Evolutionary conservation across 2,329 filamentous ascomycete species (phyloP).

Genomic region (Pseudogymnoascus sp.): DNA sequence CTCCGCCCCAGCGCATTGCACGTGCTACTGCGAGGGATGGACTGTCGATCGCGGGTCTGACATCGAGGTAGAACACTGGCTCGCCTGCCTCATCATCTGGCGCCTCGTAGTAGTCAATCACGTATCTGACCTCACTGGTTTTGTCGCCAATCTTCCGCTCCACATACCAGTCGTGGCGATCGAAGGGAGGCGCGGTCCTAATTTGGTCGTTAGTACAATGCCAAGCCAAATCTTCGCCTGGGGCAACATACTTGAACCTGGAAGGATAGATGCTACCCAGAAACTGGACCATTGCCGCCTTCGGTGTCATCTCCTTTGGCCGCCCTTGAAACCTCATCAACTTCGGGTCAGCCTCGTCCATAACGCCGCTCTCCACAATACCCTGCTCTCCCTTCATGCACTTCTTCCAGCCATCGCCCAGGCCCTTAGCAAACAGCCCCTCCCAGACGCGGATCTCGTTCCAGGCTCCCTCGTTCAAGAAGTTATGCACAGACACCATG

Average conservation of each 20-base stretch:
- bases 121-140: slow-evolving; percentile 74
- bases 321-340: slow-evolving; percentile 83
- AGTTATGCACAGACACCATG: slow-evolving; percentile 98
- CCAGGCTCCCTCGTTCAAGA: slow-evolving; percentile 96
- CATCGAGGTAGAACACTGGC: slow-evolving; percentile 92
- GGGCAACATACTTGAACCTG: slow-evolving; percentile 59
- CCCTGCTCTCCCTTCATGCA: slow-evolving; percentile 69
- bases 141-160: slow-evolving; percentile 61
- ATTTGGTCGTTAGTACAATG: slow-evolving; percentile 15
- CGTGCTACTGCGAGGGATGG: slow-evolving; percentile 75
- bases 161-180: slow-evolving; percentile 96
- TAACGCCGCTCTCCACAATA: slow-evolving; percentile 34
- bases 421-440: slow-evolving; percentile 68
- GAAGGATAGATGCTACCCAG: slow-evolving; percentile 72
- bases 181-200: slow-evolving; percentile 79
- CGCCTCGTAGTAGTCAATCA: slow-evolving; percentile 94
- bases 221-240: neutral
- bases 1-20: slow-evolving; percentile 79
- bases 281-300: slow-evolving; percentile 75
- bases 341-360: slow-evolving; percentile 54
- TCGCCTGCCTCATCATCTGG: slow-evolving; percentile 71
- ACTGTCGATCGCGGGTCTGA: slow-evolving; percentile 78
- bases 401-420: slow-evolving; percentile 63
- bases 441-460: slow-evolving; percentile 93
- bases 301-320: slow-evolving; percentile 83